phyloP scores from a whole-genome alignment of 2,329 filamentous ascomycete species.

The Pseudocercospora eumusae region DNA sequence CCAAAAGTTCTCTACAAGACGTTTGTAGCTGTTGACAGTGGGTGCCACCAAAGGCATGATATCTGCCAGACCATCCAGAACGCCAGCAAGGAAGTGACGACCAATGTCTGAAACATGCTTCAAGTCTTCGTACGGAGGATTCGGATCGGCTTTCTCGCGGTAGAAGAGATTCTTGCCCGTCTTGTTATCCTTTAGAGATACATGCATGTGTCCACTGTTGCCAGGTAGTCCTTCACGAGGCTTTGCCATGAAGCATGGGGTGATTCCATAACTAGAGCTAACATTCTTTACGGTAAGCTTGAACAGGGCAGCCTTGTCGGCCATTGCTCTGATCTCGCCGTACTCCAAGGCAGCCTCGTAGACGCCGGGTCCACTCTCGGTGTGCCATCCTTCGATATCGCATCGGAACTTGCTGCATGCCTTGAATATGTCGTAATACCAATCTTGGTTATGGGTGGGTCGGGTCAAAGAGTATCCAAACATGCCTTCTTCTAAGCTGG shows the following conservation, averaged over 20 bases:
- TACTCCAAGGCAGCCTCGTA: constrained; percentile 95
- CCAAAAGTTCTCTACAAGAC: constrained; percentile 98
- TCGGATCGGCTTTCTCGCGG: constrained; percentile 69
- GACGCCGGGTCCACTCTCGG: constrained; percentile 88
- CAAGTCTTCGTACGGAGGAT: constrained; percentile 73
- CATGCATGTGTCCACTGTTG: constrained; percentile 93
- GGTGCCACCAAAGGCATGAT: constrained; percentile 95
- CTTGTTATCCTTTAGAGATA: constrained; percentile 75
- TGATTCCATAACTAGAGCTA: constrained; percentile 83
- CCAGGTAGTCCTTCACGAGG: constrained; percentile 86
- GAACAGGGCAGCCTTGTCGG: constrained; percentile 87
- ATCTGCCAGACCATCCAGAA: constrained; percentile 85
- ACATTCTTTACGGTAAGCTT: constrained; percentile 93
- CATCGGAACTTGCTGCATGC: constrained; percentile 75
- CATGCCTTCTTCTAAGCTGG: constrained; percentile 87
- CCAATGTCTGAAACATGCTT: constrained; percentile 82
- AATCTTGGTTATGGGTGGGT: constrained; percentile 86
- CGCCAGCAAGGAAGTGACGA: constrained; percentile 86
- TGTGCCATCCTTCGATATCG: constrained; percentile 92
- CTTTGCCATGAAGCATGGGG: constrained; percentile 98
- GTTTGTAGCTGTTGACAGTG: constrained; percentile 97
- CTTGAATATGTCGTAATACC: constrained; percentile 86
- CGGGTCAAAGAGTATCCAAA: constrained; percentile 90
- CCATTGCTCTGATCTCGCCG: constrained; percentile 83
- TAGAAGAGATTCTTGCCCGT: constrained; percentile 82